Evolutionary conservation across 1,284 basidiomycete genomes (phyloP), one percentile per base, ranked within the genome.

Genomic region (Ganoderma boninense): DNA sequence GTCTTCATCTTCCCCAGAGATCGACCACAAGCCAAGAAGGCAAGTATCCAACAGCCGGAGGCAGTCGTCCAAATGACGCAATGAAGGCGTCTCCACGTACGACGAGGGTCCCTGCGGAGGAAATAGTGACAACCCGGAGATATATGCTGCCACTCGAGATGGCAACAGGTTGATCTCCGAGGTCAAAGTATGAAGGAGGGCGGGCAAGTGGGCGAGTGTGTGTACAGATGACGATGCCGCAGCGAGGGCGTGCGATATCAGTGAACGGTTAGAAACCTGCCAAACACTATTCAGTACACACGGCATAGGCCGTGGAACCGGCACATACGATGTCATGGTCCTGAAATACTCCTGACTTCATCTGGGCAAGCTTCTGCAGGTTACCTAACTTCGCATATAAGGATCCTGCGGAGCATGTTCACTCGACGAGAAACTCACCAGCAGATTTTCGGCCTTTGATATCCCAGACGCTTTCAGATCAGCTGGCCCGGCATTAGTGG

Each of bases 31-130:
- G 1, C 84, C 85, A 13, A 93, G 80, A 0, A 94, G 82, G 75
- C 86, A 90, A 0, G 84, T 81, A 73, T 94, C 93, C 10, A 94
- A 74, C 2, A 94, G 80, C 18, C 82, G 82, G 29, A 95, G 82
- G 71, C 90, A 88, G 43, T 88, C 82, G 71, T 87, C 84, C 14
- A 90, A 80, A 74, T 86, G 86, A 23, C 82, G 79, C 49, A 90
- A 75, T n/a, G 84, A 84, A 10, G 81, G 82, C 10, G 74, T 72
- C 32, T 82, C 79, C 23, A 72, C 64, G 46, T 71, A 65, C n/a
- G 78, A 77, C 2, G 72, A 40, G 3, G 77, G 54, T 6, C 73
- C 69, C 20, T 74, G 59, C 1, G 77, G 72, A 13, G 83, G 82
- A 32, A 83, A 69, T n/a, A 88, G 74, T 0, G 83, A 74, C 4